Conservation (phyloP, 108 stramenopile genomes). For the Cyclotella choctawhatcheeana region DNA sequence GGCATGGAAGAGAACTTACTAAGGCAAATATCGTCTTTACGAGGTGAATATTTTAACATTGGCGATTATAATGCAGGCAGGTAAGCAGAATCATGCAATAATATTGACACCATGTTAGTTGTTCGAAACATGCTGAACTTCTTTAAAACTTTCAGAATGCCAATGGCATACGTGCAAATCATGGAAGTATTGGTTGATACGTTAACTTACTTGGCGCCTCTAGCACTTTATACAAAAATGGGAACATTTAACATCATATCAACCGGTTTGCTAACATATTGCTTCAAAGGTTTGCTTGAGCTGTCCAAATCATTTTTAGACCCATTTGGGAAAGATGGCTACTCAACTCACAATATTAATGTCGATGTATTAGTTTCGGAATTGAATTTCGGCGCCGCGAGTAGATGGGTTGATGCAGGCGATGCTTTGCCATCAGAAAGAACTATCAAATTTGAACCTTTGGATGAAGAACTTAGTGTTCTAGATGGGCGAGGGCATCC, state of each 20-base stretch:
- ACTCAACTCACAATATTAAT: slow-evolving; percentile 57
- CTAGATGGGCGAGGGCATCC: not conserved
- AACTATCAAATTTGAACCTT: not conserved
- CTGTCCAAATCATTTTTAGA: slow-evolving; percentile 66
- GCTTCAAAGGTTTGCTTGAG: slow-evolving; percentile 59
- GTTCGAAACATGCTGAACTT: too few species aligned
- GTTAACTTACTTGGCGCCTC: slow-evolving; percentile 51
- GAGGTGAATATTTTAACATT: slow-evolving; percentile 63
- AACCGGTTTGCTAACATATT: slow-evolving; percentile 49
- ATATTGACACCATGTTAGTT: too few species aligned
- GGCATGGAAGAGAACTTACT: slow-evolving; percentile 65
- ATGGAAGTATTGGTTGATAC: slow-evolving; percentile 69
- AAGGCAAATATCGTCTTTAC: slow-evolving; percentile 43
- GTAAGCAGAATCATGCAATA: too few species aligned
- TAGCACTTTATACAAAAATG: slow-evolving; percentile 56
- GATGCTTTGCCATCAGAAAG: slow-evolving; percentile 43
- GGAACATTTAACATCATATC: slow-evolving; percentile 54
- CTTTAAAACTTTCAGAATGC: too few species aligned
- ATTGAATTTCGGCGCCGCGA: slow-evolving; percentile 67
- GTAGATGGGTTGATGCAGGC: slow-evolving; percentile 63
- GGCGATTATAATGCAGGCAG: slow-evolving; percentile 62
- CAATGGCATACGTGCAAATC: slow-evolving; percentile 73
- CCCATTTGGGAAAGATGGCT: slow-evolving; percentile 66
- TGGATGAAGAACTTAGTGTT: not conserved
- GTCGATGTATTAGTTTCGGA: slow-evolving; percentile 75